Evolutionary conservation across 495 filamentous ascomycete genomes (phyloP).

Genomic region (Penicillium pancosmium): DNA sequence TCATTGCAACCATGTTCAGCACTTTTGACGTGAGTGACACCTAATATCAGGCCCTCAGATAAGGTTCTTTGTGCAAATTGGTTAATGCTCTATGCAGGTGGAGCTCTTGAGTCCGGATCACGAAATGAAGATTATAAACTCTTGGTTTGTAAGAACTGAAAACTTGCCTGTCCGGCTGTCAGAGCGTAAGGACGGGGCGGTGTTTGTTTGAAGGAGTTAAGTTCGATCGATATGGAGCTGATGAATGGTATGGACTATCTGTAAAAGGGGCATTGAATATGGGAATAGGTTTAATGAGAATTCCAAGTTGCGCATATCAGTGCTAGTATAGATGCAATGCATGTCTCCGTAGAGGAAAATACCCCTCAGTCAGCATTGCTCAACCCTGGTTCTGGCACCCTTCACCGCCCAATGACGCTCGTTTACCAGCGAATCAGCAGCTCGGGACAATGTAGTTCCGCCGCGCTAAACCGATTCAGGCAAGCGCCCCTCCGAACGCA

Average conservation of each 20-base stretch:
- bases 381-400: not conserved
- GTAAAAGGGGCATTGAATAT: not conserved
- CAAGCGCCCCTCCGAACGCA: conserved; percentile 18
- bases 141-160: conserved; percentile 41
- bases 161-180: conserved; percentile 21
- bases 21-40: conserved; percentile 58
- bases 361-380: not conserved
- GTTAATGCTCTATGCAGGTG: conserved; percentile 27
- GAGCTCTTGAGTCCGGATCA: conserved; percentile 26
- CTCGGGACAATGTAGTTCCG: conserved; percentile 6
- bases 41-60: too few species aligned
- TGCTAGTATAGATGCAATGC: too few species aligned
- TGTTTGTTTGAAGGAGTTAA: not conserved
- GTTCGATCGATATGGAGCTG: not conserved
- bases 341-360: too few species aligned
- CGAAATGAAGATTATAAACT: conserved; percentile 33
- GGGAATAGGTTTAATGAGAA: not conserved
- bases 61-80: not conserved
- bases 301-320: too few species aligned
- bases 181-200: conserved; percentile 7
- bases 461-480: conserved; percentile 26
- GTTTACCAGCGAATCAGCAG: conserved; percentile 40
- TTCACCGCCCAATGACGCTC: conserved; percentile 21
- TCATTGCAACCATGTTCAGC: conserved; percentile 69
- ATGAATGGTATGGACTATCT: not conserved